These are phyloP conservation scores for Hemisphaericaspora nanyangensis DNA, from an alignment of 805 yeast species.

Conservation along the genomic window DNA sequence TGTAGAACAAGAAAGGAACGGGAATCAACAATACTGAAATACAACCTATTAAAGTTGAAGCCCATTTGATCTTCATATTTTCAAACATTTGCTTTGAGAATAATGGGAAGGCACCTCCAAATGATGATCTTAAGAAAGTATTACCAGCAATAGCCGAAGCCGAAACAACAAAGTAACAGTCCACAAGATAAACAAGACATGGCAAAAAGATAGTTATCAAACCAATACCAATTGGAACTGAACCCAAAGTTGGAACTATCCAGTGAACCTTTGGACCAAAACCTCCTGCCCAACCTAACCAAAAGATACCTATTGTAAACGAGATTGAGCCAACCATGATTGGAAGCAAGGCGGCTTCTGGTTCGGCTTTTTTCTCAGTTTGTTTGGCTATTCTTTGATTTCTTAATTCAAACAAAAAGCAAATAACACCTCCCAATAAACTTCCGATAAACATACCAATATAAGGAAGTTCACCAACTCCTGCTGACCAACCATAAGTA, in stretches of 20 bases:
- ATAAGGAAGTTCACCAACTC: slow-evolving; percentile 76
- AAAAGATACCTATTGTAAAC: slow-evolving; percentile 74
- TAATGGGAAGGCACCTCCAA: slow-evolving; percentile 62
- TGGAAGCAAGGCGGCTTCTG: slow-evolving; percentile 77
- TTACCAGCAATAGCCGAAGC: slow-evolving; percentile 66
- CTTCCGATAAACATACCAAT: slow-evolving; percentile 70
- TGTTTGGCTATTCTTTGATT: slow-evolving; percentile 36
- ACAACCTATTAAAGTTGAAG: slow-evolving; percentile 49
- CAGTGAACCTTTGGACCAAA: slow-evolving; percentile 69
- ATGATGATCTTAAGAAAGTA: slow-evolving; percentile 53
- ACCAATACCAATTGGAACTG: slow-evolving; percentile 40
- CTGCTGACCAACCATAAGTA: slow-evolving; percentile 56
- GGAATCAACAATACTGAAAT: slow-evolving; percentile 50
- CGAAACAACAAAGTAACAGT: slow-evolving; percentile 52
- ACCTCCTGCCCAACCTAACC: slow-evolving; percentile 87
- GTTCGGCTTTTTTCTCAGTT: slow-evolving; percentile 57
- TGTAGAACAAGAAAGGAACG: slow-evolving; percentile 51
- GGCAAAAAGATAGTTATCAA: slow-evolving; percentile 56
- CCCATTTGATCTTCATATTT: slow-evolving; percentile 51
- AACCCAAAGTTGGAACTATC: slow-evolving; percentile 57
- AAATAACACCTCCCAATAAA: slow-evolving; percentile 49
- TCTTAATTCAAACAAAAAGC: slow-evolving; percentile 51
- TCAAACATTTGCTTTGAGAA: slow-evolving; percentile 51
- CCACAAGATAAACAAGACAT: slow-evolving; percentile 55
- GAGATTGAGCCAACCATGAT: slow-evolving; percentile 66